These are phyloP conservation scores for Thermoascus crustaceus DNA, from an alignment of 2,329 filamentous ascomycete genomes.

Conservation along the genomic window DNA sequence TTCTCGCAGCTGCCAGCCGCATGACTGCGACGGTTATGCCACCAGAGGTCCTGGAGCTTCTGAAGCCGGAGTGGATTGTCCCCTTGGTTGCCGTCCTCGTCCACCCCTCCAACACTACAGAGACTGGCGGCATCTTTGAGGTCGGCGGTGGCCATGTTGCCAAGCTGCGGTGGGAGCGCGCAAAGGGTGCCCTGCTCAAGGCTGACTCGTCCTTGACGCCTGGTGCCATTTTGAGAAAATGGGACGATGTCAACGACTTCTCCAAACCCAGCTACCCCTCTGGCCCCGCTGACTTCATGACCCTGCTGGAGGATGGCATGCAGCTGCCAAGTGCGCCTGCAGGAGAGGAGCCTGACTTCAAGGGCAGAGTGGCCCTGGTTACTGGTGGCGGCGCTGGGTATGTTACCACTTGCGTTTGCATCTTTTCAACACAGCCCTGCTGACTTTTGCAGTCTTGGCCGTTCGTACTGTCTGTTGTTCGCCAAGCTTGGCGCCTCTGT, in stretches of 20 bases:
- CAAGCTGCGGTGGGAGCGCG: constrained; percentile 92
- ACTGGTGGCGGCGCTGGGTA: constrained; percentile 79
- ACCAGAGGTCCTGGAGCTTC: constrained; percentile 74
- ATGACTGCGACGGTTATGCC: constrained; percentile 97
- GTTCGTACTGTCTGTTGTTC: constrained; percentile 81
- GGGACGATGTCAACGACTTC: constrained; percentile 82
- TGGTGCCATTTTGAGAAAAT: constrained; percentile 78
- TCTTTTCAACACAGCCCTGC: constrained; percentile 3
- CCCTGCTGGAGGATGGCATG: constrained; percentile 72
- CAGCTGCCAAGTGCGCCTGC: constrained; percentile 65
- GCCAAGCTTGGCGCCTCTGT: constrained; percentile 75
- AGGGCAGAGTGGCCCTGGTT: constrained; percentile 74
- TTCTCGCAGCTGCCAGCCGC: constrained; percentile 64
- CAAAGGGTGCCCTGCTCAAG: constrained; percentile 80
- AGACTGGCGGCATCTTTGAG: constrained; percentile 88
- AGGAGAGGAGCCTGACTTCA: constrained; percentile 70
- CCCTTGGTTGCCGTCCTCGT: constrained; percentile 82
- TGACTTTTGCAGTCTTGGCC: constrained; percentile 59
- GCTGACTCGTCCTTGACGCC: constrained; percentile 82
- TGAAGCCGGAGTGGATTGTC: constrained; percentile 92
- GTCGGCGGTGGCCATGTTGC: constrained; percentile 85
- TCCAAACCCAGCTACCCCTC: constrained; percentile 72
- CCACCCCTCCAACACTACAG: constrained; percentile 72
- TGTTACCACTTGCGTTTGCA: constrained; percentile 17
- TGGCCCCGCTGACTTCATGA: constrained; percentile 81